Evolutionary conservation across 441 rosid species (phyloP).

Genomic region (Daphne laureola): DNA sequence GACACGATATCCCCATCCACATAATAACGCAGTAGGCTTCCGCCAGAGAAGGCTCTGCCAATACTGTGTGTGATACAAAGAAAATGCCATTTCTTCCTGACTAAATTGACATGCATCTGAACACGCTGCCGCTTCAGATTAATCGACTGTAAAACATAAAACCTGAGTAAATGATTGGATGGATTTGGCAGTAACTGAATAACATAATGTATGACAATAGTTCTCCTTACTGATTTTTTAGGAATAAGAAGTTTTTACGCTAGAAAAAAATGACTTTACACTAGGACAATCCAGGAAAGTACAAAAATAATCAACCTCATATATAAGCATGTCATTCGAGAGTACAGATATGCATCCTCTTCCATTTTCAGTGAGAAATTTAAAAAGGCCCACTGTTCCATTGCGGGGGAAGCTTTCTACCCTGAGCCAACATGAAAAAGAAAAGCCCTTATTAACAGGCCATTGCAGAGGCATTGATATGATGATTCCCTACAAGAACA

Average conservation of each 20-base stretch:
- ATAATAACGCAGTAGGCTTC: slow-evolving; percentile 84
- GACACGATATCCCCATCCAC: slow-evolving; percentile 84
- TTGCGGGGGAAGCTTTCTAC: slow-evolving; percentile 78
- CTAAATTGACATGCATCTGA: slow-evolving; percentile 55
- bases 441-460: slow-evolving; percentile 94
- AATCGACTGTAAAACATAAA: slow-evolving; percentile 55
- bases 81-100: slow-evolving; percentile 90
- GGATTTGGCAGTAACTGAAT: slow-evolving; percentile 11
- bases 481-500: slow-evolving; percentile 61
- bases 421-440: slow-evolving; percentile 99
- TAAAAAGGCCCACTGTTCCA: slow-evolving; percentile 87
- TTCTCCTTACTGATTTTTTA: background rate
- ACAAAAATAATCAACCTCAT: slow-evolving; percentile 43
- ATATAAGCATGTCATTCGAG: slow-evolving; percentile 67
- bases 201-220: slow-evolving; percentile 6
- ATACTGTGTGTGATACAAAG: slow-evolving; percentile 88
- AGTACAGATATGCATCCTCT: slow-evolving; percentile 85
- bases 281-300: background rate
- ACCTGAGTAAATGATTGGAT: slow-evolving; percentile 11
- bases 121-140: slow-evolving; percentile 73
- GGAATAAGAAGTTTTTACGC: background rate
- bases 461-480: slow-evolving; percentile 87
- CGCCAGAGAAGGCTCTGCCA: slow-evolving; percentile 98
- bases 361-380: slow-evolving; percentile 88
- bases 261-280: background rate